Conservation (phyloP, 768 basidiomycete genomes). For the Suillus spraguei region DNA sequence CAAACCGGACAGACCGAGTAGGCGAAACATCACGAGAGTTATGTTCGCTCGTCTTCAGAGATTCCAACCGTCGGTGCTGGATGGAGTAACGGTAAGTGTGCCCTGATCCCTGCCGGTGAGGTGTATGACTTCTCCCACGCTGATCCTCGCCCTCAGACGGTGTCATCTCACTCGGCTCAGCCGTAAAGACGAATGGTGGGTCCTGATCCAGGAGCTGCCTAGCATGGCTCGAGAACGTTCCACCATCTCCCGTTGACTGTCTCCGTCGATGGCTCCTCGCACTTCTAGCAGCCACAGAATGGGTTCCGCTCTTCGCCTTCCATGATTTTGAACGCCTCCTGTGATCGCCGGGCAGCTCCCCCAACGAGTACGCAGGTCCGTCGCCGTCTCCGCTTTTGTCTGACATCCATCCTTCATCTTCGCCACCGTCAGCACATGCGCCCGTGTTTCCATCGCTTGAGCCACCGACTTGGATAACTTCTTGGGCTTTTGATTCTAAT, state of each 20-base stretch:
- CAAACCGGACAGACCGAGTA: slow-evolving; percentile 50
- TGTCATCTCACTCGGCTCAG: neutral
- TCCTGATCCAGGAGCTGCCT: slow-evolving; percentile 10
- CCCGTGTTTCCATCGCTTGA: slow-evolving; percentile 15
- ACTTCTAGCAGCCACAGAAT: slow-evolving; percentile 6
- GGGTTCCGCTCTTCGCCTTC: slow-evolving; percentile 20
- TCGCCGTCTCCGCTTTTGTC: slow-evolving; percentile 45
- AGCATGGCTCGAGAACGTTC: slow-evolving; percentile 8
- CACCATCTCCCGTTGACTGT: slow-evolving; percentile 20
- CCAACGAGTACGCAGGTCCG: slow-evolving; percentile 14
- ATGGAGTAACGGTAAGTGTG: slow-evolving; percentile 24
- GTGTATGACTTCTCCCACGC: slow-evolving; percentile 27
- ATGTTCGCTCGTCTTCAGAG: slow-evolving; percentile 21
- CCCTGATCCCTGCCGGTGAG: slow-evolving; percentile 18
- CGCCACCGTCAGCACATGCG: slow-evolving; percentile 23
- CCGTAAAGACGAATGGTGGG: neutral
- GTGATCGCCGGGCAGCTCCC: slow-evolving; percentile 15
- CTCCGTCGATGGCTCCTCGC: slow-evolving; percentile 18
- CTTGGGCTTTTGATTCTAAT: slow-evolving; percentile 18
- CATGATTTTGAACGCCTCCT: slow-evolving; percentile 29
- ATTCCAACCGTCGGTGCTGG: slow-evolving; percentile 34
- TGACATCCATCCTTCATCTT: slow-evolving; percentile 66
- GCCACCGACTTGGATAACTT: slow-evolving; percentile 9
- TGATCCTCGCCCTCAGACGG: slow-evolving; percentile 14
- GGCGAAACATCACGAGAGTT: slow-evolving; percentile 45